These are phyloP conservation scores for Saccharomycopsis sp. DNA, from an alignment of 805 yeast species.

Conservation along the genomic window DNA sequence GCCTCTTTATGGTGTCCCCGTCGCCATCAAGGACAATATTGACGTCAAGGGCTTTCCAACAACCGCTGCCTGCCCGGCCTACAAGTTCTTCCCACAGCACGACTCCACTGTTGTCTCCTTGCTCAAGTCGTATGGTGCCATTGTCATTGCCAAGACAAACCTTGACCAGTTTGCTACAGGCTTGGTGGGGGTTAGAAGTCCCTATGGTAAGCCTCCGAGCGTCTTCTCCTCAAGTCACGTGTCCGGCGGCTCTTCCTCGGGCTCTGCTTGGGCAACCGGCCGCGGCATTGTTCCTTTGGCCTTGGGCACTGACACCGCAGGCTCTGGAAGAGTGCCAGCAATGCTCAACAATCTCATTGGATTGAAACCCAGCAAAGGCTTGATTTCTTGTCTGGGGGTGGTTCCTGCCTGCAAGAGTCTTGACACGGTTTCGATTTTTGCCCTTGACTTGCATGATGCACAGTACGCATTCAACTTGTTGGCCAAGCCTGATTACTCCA, in stretches of 20 bases:
- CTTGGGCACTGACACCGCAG: conserved; percentile 96
- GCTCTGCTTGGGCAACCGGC: conserved; percentile 88
- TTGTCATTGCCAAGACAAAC: conserved; percentile 87
- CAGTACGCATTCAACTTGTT: conserved; percentile 63
- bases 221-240: conserved; percentile 72
- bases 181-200: conserved; percentile 88
- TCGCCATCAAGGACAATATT: conserved; percentile 91
- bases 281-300: conserved; percentile 84
- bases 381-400: conserved; percentile 81
- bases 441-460: conserved; percentile 73
- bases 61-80: conserved; percentile 94
- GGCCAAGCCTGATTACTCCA: conserved; percentile 57
- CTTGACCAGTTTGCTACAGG: conserved; percentile 98
- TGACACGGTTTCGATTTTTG: conserved; percentile 84
- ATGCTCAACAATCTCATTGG: conserved; percentile 87
- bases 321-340: conserved; percentile 97
- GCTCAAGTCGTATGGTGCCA: conserved; percentile 86
- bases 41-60: conserved; percentile 77
- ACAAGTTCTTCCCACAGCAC: conserved; percentile 51
- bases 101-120: conserved; percentile 71
- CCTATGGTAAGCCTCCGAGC: conserved; percentile 83
- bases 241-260: conserved; percentile 93
- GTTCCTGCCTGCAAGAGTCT: conserved; percentile 95
- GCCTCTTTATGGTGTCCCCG: conserved; percentile 87
- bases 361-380: conserved; percentile 86